Base-by-base conservation (phyloP, 164 flowering plant genomes). In the Stephania japonica region DNA sequence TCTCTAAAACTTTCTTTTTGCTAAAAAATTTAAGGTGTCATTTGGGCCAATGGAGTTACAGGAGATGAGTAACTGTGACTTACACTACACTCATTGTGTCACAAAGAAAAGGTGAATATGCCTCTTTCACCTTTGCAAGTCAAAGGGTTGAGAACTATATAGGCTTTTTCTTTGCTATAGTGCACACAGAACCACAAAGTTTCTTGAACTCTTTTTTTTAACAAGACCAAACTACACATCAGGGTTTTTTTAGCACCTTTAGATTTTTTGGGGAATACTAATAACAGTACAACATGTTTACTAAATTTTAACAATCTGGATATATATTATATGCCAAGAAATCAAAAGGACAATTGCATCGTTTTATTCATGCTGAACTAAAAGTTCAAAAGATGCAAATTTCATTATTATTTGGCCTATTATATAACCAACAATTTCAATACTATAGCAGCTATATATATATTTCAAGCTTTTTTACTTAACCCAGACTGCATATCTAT, bases 401-500 rank as follows among this genome's bases (percentile, higher is more conserved):
- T 9, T 72, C 64, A 63, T 62, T 72, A 27, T 44, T 71, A n/a
- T n/a, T 59, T n/a, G 7, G 7, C 65, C 18, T 72, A 27, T 44
- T 71, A n/a, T n/a, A 71, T n/a, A 16, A 14, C 65, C 18, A 49
- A 1, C 18, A 65, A 18, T 42, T 6, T n/a, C 1, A 25, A 23
- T 59, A 47, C 21, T 65, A 32, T 4, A 65, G 25, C 42, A 26
- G 64, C 53, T 38, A 23, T n/a, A n/a, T n/a, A n/a, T n/a, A n/a
- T n/a, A n/a, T 25, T 47, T 21, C 49, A 42, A 43, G 47, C 38
- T 32, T 32, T 32, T 32, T 74, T 78, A 81, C 81, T 91, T 93
- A 56, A 84, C 76, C 97, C 98, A 94, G 38, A 94, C 92, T 18
- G 97, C 98, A 62, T 92, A 94, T 78, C 87, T 73, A 67, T 89